These are phyloP conservation scores for Russula olivacea DNA, from an alignment of 768 basidiomycete species.

Conservation along the genomic window DNA sequence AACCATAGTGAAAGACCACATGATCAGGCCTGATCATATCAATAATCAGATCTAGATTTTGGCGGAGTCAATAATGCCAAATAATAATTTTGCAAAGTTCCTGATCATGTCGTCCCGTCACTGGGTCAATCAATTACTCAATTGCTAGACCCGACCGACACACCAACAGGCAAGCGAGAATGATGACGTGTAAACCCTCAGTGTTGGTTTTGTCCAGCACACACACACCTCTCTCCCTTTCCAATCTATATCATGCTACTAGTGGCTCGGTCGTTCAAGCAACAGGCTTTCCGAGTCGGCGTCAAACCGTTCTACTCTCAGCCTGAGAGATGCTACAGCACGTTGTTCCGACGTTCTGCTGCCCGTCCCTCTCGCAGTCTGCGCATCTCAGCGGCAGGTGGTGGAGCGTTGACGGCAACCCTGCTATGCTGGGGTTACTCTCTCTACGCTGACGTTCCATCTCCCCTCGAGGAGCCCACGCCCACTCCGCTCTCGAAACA, in stretches of 20 bases:
- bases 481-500: slow-evolving; percentile 34
- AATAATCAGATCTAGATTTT: too few species aligned
- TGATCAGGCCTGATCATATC: too few species aligned
- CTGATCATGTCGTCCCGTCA: too few species aligned
- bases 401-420: slow-evolving; percentile 18
- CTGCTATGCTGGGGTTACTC: slow-evolving; percentile 17
- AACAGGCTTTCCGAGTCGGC: background rate
- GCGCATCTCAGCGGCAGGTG: slow-evolving; percentile 14
- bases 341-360: background rate
- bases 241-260: background rate
- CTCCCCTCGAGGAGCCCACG: slow-evolving; percentile 9
- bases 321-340: background rate
- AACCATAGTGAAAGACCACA: too few species aligned
- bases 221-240: background rate
- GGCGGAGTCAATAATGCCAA: too few species aligned
- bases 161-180: background rate
- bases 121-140: too few species aligned
- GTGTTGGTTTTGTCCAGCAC: too few species aligned
- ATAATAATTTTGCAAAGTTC: too few species aligned
- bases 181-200: background rate
- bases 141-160: too few species aligned
- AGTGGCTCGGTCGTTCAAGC: slow-evolving; percentile 1
- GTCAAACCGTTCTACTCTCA: background rate
- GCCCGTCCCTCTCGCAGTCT: slow-evolving; percentile 1
- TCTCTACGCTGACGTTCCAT: slow-evolving; percentile 28